Conservation (phyloP, 148 eudicot species). For the Persicaria tinctoria region DNA sequence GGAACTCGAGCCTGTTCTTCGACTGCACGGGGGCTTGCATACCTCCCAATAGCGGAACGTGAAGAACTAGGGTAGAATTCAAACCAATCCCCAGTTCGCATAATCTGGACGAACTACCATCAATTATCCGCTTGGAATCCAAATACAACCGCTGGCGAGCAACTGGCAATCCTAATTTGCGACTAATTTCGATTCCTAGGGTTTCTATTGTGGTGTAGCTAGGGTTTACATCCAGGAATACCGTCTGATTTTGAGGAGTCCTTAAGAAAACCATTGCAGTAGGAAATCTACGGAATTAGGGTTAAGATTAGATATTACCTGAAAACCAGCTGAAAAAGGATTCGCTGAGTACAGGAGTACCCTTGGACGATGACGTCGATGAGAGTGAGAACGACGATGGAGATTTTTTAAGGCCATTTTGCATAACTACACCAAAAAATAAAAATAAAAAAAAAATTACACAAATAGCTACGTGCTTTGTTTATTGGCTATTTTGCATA, state of each 20-base stretch:
- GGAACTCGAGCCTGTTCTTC: slow-evolving; percentile 49
- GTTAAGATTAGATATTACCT: background rate
- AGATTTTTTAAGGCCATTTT: no score
- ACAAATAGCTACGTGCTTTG: no score
- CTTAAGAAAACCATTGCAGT: slow-evolving; percentile 47
- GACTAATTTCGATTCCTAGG: slow-evolving; percentile 32
- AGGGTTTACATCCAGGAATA: slow-evolving; percentile 49
- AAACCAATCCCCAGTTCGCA: slow-evolving; percentile 36
- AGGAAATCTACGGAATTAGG: background rate
- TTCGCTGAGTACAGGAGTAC: no score
- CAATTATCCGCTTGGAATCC: slow-evolving; percentile 34
- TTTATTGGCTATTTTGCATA: no score
- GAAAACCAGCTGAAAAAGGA: background rate
- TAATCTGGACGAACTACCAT: slow-evolving; percentile 19
- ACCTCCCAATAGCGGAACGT: slow-evolving; percentile 49
- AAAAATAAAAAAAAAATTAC: no score
- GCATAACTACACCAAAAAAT: no score
- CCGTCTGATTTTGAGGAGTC: slow-evolving; percentile 40
- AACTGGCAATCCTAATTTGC: slow-evolving; percentile 32
- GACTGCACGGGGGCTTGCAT: slow-evolving; percentile 77
- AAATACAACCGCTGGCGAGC: slow-evolving; percentile 41
- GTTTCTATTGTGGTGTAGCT: slow-evolving; percentile 34
- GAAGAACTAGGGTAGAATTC: slow-evolving; percentile 41
- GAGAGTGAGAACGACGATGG: background rate
- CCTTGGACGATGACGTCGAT: background rate